Evolutionary conservation across 2,329 filamentous ascomycete genomes (phyloP).

Genomic region (Fusarium sarcochroum): DNA sequence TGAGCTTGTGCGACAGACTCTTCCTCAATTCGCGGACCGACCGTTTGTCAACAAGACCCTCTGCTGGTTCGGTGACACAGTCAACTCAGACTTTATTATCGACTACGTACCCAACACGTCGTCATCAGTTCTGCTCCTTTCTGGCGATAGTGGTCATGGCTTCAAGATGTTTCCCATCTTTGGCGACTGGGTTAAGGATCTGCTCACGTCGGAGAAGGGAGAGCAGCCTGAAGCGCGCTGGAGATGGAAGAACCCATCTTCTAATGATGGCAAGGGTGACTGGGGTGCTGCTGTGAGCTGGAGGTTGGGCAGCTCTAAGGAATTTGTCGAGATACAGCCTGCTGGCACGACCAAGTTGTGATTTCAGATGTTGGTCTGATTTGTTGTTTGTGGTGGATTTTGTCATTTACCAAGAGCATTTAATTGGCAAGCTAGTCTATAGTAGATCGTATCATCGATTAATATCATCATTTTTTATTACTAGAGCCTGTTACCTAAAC

Average conservation of each 20-base stretch:
- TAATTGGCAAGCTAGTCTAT: not conserved
- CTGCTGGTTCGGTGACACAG: constrained; percentile 76
- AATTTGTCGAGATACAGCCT: constrained; percentile 43
- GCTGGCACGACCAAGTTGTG: constrained; percentile 20
- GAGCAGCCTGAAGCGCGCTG: constrained; percentile 62
- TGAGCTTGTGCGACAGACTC: constrained; percentile 63
- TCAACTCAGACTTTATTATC: constrained; percentile 71
- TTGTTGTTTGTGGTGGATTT: not conserved
- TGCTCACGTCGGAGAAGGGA: constrained; percentile 58
- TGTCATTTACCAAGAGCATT: not conserved
- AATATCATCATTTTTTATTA: too few relatives aligned
- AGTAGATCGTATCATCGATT: too few relatives aligned
- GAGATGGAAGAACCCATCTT: constrained; percentile 62
- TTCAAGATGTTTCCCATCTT: constrained; percentile 75
- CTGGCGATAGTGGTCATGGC: constrained; percentile 72
- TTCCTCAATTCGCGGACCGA: constrained; percentile 66
- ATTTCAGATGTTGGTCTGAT: not conserved
- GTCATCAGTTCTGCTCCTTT: constrained; percentile 62
- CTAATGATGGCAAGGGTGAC: constrained; percentile 29
- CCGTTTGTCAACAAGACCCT: constrained; percentile 69
- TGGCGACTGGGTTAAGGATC: constrained; percentile 66
- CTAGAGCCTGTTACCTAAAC: too few relatives aligned
- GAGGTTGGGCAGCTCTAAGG: constrained; percentile 53
- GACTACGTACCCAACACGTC: constrained; percentile 68
- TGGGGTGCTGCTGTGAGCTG: constrained; percentile 55